Evolutionary conservation across 805 yeast species (phyloP), one percentile per base, ranked within the genome.

Genomic region (Candida odintsovae): DNA sequence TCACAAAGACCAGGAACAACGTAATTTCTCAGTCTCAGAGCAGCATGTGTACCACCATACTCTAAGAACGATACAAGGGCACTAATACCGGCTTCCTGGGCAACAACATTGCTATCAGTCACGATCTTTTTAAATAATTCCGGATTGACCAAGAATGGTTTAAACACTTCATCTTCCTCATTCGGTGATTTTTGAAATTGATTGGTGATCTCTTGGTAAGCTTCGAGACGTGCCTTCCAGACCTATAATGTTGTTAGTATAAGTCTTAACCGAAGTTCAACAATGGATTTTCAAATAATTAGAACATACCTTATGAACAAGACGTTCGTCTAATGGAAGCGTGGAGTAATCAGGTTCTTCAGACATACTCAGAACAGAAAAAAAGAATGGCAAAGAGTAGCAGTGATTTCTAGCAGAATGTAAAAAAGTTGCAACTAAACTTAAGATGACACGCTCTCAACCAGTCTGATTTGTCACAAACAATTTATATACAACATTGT

Each of bases 161-260:
- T 64, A 56, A 85, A 82, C 41, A 81, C 72, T 2, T 66, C 72
- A 52, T 80, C 88, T n/a, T 71, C 62, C 47, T 76, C 82, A 50
- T 72, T 70, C 3, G 80, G 71, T 1, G 87, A 76, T 41, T 63
- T 68, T 41, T 74, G 69, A 56, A 87, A 85, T 37, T 58, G 62
- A 38, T 68, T 68, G 19, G 71, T 66, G 43, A 82, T 59, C 55
- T 86, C 92, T 45, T 82, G 85, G 63, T 90, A 92, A 0, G 92
- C 97, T 16, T 72, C 77, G 46, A 77, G 68, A 50, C 99, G 80
- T 13, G 81, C 97, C 65, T 89, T 90, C 98, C 98, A 94, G 6
- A 56, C 55, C 59, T 56, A 11, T 8, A 2, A 19, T 44, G 11
- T 16, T 16, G n/a, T 28, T 28, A 28, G 31, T 28, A 13, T 12